Conservation (phyloP, 129 eudicot genomes). For the Flaveria sonorensis region DNA sequence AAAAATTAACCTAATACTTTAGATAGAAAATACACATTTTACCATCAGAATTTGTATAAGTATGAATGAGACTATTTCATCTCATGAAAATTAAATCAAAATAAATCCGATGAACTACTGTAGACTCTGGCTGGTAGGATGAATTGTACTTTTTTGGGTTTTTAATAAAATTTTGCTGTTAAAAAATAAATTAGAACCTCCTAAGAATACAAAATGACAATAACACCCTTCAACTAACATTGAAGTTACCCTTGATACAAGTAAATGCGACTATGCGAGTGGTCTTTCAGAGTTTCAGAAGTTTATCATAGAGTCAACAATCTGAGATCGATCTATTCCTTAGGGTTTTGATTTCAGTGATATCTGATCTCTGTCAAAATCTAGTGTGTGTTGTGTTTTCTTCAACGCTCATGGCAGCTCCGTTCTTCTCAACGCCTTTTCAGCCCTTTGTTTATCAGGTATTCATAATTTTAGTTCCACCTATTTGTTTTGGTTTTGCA, state of each 20-base stretch:
- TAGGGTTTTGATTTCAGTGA: constrained; percentile 31
- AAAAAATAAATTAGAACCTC: too few species aligned
- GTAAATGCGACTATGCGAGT: constrained; percentile 19
- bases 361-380: constrained; percentile 29
- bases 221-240: constrained; percentile 21
- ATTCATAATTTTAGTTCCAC: not conserved
- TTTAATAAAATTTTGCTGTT: too few species aligned
- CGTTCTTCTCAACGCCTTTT: constrained; percentile 83
- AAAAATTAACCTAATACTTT: too few species aligned
- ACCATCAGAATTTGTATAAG: too few species aligned
- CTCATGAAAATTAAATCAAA: too few species aligned
- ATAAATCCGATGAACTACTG: too few species aligned
- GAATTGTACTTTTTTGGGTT: too few species aligned
- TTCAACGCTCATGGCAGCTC: constrained; percentile 75
- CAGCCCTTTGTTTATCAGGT: constrained; percentile 98
- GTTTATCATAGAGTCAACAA: not conserved
- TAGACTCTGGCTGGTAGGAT: too few species aligned
- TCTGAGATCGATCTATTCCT: constrained; percentile 22
- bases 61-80: too few species aligned
- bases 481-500: too few species aligned
- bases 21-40: too few species aligned
- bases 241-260: constrained; percentile 2
- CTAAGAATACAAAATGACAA: not conserved
- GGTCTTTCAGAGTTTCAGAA: not conserved
- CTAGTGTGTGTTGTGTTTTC: not conserved